Evolutionary conservation across 129 eudicot species (phyloP), one percentile per base, ranked within the genome.

Genomic region (Chrysanthemum lavandulifolium): DNA sequence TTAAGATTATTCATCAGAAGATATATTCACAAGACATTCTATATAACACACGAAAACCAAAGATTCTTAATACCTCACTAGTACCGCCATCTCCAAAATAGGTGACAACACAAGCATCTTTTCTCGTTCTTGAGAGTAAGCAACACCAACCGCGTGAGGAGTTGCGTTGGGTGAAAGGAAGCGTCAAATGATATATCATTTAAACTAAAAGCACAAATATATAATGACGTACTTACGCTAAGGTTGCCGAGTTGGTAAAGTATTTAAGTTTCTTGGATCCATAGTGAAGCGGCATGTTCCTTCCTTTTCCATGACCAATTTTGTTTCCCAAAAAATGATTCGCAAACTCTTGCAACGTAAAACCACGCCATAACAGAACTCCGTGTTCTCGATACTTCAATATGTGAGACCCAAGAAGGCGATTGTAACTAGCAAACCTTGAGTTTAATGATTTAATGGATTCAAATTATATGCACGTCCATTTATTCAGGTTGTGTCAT

Each of bases 101-200:
- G 56, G 96, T 74, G 8, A 89, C 89, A 49, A 68, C 86, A 61
- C 96, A 89, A 1, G 87, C 96, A 52, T 86, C 85, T 70, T 68
- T 81, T 12, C 71, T 70, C 52, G 81, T 79, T 86, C 57, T 86
- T 89, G 79, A 8, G 91, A 84, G 71, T 89, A 89, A 23, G 96
- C 96, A 51, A 74, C 96, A 3, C 96, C 91, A 1, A 76, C 91
- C 52, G 96, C 96, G 16, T 89, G 96, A 50, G 96, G 96, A 89
- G 78, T 65, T 89, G 96, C 95, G 85, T n/a, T n/a, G 80, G 19
- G 27, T 14, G 4, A 77, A 31, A 51, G n/a, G 25, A 29, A 12
- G 3, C 56, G 3, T 27, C 10, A 49, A 51, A 58, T 10, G 9
- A 23, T 47, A 18, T 68, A 5, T 75, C 5, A 12, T 12, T 12